Conservation (phyloP, 345 rosid genomes). For the Hibiscus syriacus region DNA sequence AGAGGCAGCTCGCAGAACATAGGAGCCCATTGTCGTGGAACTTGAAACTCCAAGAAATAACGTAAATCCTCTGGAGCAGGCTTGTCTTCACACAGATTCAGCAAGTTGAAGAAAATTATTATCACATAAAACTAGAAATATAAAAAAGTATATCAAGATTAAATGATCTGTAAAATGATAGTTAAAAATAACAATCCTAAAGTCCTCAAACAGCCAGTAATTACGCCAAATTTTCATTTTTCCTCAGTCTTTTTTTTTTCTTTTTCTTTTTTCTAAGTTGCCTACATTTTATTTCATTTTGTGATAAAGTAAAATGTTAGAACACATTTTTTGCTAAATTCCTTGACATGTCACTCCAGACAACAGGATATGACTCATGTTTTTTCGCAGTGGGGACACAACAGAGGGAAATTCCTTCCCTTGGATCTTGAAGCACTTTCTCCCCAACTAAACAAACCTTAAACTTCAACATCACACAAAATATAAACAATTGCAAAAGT, state of each 20-base stretch:
- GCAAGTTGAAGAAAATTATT: background rate
- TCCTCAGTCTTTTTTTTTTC: background rate
- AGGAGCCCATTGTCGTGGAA: slow-evolving; percentile 76
- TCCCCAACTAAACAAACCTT: background rate
- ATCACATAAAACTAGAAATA: background rate
- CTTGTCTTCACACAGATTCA: slow-evolving; percentile 38
- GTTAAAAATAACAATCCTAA: too few species aligned
- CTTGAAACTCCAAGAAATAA: slow-evolving; percentile 70
- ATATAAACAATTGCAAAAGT: background rate
- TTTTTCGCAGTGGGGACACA: background rate
- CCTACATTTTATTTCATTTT: background rate
- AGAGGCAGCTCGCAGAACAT: slow-evolving; percentile 65
- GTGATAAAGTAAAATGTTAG: background rate
- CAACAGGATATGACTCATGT: too few species aligned
- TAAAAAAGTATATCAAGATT: background rate
- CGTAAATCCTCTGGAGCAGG: slow-evolving; percentile 47
- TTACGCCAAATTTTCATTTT: background rate
- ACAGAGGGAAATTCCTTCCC: background rate
- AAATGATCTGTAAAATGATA: background rate
- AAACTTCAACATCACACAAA: background rate
- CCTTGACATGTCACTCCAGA: background rate
- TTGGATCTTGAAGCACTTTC: background rate
- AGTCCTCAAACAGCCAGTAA: background rate
- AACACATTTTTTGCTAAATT: background rate
- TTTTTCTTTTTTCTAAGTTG: too few species aligned